phyloP scores from a whole-genome alignment of 31 red algal species.

The Asparagopsis taxiformis region DNA sequence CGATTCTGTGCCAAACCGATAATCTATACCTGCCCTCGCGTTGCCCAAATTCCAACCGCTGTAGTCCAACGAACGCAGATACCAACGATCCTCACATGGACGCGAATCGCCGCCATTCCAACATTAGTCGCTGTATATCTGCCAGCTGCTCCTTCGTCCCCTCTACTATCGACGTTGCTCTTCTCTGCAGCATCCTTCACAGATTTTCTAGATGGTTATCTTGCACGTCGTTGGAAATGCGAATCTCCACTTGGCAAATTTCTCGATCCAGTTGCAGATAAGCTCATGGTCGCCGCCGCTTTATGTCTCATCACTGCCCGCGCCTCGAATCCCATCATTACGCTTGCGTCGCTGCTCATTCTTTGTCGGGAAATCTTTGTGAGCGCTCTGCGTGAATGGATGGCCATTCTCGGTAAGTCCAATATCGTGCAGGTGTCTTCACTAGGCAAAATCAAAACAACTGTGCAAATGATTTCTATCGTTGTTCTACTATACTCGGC shows the following conservation, averaged over 20 bases:
- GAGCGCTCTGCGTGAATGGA: slow-evolving; percentile 93
- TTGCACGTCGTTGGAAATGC: slow-evolving; percentile 80
- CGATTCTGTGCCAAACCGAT: no score
- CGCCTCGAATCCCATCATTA: slow-evolving; percentile 25
- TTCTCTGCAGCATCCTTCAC: slow-evolving; percentile 81
- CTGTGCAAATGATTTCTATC: slow-evolving; percentile 80
- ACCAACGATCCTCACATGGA: slow-evolving; percentile 27
- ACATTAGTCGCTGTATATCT: slow-evolving; percentile 23
- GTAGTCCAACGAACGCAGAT: not conserved
- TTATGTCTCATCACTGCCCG: slow-evolving; percentile 66
- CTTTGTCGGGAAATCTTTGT: slow-evolving; percentile 92
- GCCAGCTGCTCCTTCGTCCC: slow-evolving; percentile 5
- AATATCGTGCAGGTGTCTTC: slow-evolving; percentile 73
- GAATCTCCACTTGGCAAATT: slow-evolving; percentile 82
- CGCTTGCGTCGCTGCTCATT: slow-evolving; percentile 43
- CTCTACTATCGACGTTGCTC: slow-evolving; percentile 34
- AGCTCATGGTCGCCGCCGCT: slow-evolving; percentile 80
- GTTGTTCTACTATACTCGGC: slow-evolving; percentile 37
- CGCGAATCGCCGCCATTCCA: slow-evolving; percentile 64
- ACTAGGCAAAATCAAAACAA: slow-evolving; percentile 90
- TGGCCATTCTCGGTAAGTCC: slow-evolving; percentile 58
- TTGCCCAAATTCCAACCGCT: no score
- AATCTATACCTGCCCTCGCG: no score
- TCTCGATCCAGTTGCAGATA: slow-evolving; percentile 99
- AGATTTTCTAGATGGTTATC: slow-evolving; percentile 92